A percentile compares a stretch with the other conserved stretches of the same genome.
Evolutionary conservation across 495 filamentous ascomycete genomes (phyloP).

Genomic region (Rhypophila decipiens): DNA sequence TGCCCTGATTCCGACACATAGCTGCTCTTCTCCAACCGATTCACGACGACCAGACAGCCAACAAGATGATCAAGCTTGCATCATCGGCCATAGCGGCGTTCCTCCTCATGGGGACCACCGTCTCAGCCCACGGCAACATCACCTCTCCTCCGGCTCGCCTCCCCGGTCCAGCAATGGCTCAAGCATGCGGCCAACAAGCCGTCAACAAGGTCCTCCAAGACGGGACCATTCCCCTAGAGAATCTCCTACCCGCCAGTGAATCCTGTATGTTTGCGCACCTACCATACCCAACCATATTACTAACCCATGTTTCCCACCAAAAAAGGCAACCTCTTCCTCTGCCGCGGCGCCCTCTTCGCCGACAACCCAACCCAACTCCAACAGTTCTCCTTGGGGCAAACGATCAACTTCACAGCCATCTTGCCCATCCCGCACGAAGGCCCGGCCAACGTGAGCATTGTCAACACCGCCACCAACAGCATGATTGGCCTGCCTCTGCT

Average conservation of each 20-base stretch:
- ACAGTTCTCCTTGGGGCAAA: constrained; percentile 52
- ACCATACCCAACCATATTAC: not conserved
- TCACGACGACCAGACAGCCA: not conserved
- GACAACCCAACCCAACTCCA: constrained; percentile 61
- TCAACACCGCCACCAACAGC: constrained; percentile 52
- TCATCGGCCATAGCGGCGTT: constrained; percentile 32
- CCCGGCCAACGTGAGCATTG: constrained; percentile 60
- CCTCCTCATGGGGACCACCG: constrained; percentile 38
- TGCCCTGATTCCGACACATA: too few species aligned
- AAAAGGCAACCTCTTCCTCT: constrained; percentile 36
- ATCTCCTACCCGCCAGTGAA: constrained; percentile 1
- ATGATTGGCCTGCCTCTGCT: constrained; percentile 50
- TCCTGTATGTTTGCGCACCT: constrained; percentile 8
- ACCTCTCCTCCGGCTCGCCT: constrained; percentile 50
- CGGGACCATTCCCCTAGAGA: constrained; percentile 37
- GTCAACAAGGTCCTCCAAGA: constrained; percentile 50
- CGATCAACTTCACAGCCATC: constrained; percentile 45
- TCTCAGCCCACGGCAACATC: constrained; percentile 58
- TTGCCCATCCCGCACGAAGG: constrained; percentile 56
- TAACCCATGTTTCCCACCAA: not conserved
- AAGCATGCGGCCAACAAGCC: constrained; percentile 55
- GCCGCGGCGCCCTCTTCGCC: constrained; percentile 62
- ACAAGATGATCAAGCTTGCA: constrained; percentile 11
- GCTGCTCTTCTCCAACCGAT: too few species aligned
- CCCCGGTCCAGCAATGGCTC: constrained; percentile 52